phyloP scores from a whole-genome alignment of 116 monocot genomes.

The Papilionanthe hybrid region DNA sequence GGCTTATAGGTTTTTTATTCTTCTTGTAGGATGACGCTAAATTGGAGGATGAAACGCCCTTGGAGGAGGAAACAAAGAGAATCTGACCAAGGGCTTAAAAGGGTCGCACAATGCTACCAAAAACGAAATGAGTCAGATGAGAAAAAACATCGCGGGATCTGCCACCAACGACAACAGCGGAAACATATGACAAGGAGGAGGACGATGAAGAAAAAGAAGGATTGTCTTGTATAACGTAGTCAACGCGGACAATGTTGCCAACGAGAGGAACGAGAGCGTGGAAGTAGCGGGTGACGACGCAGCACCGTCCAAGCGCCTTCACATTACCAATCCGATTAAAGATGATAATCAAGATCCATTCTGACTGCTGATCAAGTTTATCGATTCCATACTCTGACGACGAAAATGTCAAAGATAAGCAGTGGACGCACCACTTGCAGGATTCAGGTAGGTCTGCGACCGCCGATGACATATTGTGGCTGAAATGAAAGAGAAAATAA shows the following conservation, averaged over 20 bases:
- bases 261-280: constrained; percentile 55
- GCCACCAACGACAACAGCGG: not conserved
- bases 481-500: no score
- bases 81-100: constrained; percentile 44
- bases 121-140: constrained; percentile 27
- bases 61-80: constrained; percentile 18
- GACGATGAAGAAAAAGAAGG: constrained; percentile 18
- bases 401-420: not conserved
- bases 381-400: constrained; percentile 23
- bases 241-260: constrained; percentile 65
- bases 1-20: no score
- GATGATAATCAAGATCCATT: constrained; percentile 56
- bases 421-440: not conserved
- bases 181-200: constrained; percentile 2
- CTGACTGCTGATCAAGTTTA: constrained; percentile 76
- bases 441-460: not conserved
- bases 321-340: constrained; percentile 70
- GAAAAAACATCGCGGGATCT: constrained; percentile 35
- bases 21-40: constrained; percentile 11
- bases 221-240: constrained; percentile 79
- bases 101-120: constrained; percentile 32
- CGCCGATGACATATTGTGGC: not conserved
- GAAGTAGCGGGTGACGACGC: constrained; percentile 64
- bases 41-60: not conserved
- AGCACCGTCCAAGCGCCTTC: constrained; percentile 75